A percentile compares a stretch with the other conserved stretches of the same genome.
Conservation (phyloP, 202 grass and related monocot genomes). For the Bolboschoenoplectus hybrid region DNA sequence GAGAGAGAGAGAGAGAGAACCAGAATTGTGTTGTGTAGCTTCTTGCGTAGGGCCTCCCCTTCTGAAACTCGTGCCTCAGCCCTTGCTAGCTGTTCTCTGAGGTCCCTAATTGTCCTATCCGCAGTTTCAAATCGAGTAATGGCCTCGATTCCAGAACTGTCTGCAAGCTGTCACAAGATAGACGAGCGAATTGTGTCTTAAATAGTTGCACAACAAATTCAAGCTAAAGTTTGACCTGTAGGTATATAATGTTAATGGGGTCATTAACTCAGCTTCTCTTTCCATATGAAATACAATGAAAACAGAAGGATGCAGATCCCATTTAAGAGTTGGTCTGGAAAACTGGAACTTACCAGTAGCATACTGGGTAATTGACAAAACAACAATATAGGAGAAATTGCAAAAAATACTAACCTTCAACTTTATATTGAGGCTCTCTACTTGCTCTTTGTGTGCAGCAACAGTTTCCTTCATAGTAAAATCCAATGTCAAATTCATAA, state of each 20-base stretch:
- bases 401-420: conserved; percentile 20
- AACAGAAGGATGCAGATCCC: conserved; percentile 9
- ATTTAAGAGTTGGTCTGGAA: background rate
- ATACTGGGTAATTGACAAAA: background rate
- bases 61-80: conserved; percentile 84
- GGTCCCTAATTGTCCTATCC: conserved; percentile 64
- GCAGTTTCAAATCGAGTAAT: conserved; percentile 71
- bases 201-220: background rate
- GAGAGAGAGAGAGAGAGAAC: conserved; percentile 42
- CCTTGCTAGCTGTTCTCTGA: conserved; percentile 64
- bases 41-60: conserved; percentile 87
- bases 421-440: conserved; percentile 22
- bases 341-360: background rate
- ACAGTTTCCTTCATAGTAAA: conserved; percentile 27
- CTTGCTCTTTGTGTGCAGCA: conserved; percentile 19
- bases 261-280: background rate
- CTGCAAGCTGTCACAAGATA: conserved; percentile 60
- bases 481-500: background rate
- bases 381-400: background rate
- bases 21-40: conserved; percentile 90
- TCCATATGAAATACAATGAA: background rate
- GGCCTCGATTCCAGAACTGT: conserved; percentile 64
- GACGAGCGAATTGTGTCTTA: conserved; percentile 29
- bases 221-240: background rate
- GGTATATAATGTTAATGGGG: background rate